Base-by-base conservation (phyloP, 495 filamentous ascomycete genomes). In the Xylaria sp. region DNA sequence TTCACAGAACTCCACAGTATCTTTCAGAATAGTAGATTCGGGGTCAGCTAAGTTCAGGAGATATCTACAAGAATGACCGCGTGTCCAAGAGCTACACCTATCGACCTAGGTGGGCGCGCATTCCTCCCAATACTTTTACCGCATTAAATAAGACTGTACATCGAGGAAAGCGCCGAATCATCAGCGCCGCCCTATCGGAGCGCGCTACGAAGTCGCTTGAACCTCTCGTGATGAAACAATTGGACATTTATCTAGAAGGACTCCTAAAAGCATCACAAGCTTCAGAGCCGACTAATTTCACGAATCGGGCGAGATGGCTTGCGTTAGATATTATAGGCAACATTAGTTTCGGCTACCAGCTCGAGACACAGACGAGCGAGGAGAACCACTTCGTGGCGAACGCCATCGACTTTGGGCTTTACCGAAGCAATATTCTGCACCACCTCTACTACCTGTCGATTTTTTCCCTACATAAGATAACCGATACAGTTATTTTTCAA, bases 121-220 rank as follows among this genome's bases (percentile, higher is more conserved):
- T 19, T n/a, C 19, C 19, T 17, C 15, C 33, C 15, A 58, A 58
- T 40, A 14, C 33, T 17, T 74, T 71, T 29, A 68, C 24, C 26
- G 53, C 58, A 12, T 37, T 15, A 17, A 63, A 74, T 24, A 67
- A 61, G 35, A 26, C 33, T 8, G n/a, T 71, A 26, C 72, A 74
- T 55, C 72, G 69, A 31, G 5, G n/a, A 14, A 74, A 74, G 33
- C 72, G 72, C 50, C 70, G 59, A 35, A 43, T 71, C 11, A 35
- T 71, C 69, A 62, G 68, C 41, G 62, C 63, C 21, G 72, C 61
- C 53, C 55, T 71, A 7, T 61, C 68, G 12, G 72, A 74, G 7
- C 72, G 72, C 17, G 61, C 72, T 15, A 53, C 70, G 43, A 61
- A 63, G 19, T 46, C 41, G 15, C 66, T 74, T 43, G 72, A 74